Evolutionary conservation across 78 protist species (phyloP), one percentile per base, ranked within the genome.

Genomic region (Isochrysis galbana): DNA sequence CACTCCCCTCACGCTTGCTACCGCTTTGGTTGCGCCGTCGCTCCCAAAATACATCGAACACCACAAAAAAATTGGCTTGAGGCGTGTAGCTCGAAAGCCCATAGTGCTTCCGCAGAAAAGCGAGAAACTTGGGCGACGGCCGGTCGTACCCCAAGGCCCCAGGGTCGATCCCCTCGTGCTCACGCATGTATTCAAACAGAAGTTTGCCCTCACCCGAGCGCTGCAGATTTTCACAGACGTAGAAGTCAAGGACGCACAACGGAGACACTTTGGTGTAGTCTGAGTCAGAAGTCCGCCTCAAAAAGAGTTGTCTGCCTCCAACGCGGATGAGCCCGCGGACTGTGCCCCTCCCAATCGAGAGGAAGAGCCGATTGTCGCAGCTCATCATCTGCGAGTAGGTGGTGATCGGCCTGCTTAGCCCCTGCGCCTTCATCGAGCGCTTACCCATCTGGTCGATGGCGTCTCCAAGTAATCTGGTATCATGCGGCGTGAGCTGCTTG

Each of bases 31-130:
- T n/a, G n/a, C n/a, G n/a, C n/a, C n/a, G n/a, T n/a, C 61, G 61
- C 61, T 14, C 29, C 61, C 61, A 95, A 72, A 87, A 95, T 21
- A 2, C 32, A 21, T 92, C 39, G 48, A 90, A 95, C 26, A 95
- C 95, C 19, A 92, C 95, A 21, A 87, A 95, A 38, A 93, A 90
- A 90, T 95, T 95, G 61, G 32, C 39, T 51, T 95, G 96, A 51
- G 94, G 92, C 51, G 77, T 91, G 69, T 5, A 89, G 42, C 1
- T 3, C 26, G 41, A 0, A 34, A 94, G 88, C 23, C 70, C 92
- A 48, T 36, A 95, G 91, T 95, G 96, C 91, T 92, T 91, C 38
- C 70, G 23, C 48, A 95, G 88, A 51, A 95, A 95, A 21, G 95
- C 25, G 32, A 91, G 61, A 39, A 95, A 48, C 92, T 95, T 95